Evolutionary conservation across 306 rosid genomes (phyloP).

Genomic region (Trifolium subterraneum): DNA sequence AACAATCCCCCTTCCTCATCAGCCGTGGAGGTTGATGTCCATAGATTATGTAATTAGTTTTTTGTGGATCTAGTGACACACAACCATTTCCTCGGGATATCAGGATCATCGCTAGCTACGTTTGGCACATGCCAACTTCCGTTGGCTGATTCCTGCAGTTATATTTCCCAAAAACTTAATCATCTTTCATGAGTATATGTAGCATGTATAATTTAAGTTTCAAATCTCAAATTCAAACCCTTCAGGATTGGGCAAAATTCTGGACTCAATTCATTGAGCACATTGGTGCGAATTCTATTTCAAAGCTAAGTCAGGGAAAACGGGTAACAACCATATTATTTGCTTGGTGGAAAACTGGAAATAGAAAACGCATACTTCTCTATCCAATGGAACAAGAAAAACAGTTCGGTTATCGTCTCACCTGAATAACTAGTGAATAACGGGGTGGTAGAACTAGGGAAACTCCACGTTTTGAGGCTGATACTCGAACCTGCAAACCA

Average conservation of each 20-base stretch:
- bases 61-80: conserved; percentile 68
- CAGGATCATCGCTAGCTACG: conserved; percentile 68
- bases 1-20: background rate
- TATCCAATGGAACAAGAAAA: conserved; percentile 29
- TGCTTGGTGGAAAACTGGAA: conserved; percentile 37
- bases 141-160: conserved; percentile 73
- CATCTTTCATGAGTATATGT: conserved; percentile 18
- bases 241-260: conserved; percentile 26
- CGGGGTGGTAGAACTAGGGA: conserved; percentile 74
- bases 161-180: conserved; percentile 13
- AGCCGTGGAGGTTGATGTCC: conserved; percentile 34
- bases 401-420: conserved; percentile 43
- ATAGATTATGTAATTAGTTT: conserved; percentile 35
- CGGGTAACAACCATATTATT: conserved; percentile 1
- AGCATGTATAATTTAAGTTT: conserved; percentile 18
- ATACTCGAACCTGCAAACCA: conserved; percentile 69
- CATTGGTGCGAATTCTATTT: background rate
- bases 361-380: conserved; percentile 10
- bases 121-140: conserved; percentile 91
- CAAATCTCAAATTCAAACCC: conserved; percentile 10
- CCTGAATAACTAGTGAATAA: conserved; percentile 88
- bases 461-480: conserved; percentile 50
- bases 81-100: conserved; percentile 80
- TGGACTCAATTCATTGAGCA: conserved; percentile 6
- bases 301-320: conserved; percentile 6